Evolutionary conservation across 768 basidiomycete species (phyloP), one percentile per base, ranked within the genome.

Genomic region (Xerocomellus amylosporus): DNA sequence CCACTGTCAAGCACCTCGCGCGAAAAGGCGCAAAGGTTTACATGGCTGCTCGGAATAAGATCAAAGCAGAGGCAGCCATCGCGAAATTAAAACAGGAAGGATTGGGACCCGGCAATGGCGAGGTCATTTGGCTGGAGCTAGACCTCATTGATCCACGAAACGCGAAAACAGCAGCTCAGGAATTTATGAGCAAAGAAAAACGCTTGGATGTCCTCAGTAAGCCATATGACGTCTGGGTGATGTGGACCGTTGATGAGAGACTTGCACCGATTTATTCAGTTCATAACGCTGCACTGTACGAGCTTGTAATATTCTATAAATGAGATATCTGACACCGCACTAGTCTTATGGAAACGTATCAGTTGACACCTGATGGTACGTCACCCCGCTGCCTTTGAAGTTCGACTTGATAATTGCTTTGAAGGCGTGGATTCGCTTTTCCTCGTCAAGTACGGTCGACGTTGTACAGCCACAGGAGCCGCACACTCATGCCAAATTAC

Each of bases 1-100:
- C 73, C 0, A 84, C 79, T 0, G 75, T 82, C 19, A 73, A 75
- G 48, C 75, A 78, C 56, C 77, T 87, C 19, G 81, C 77, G 0
- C 71, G 74, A 8, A 73, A 69, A 8, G 82, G 84, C 15, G 83
- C 83, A 5, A 85, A 80, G 59, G 80, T 85, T 7, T 85, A 85
- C 58, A 74, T 86, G 56, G 80, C 76, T 0, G 78, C 81, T 8
- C 75, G 84, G 17, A 75, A 72, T 56, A 77, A 79, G 56, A 59
- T 60, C 15, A 74, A 70, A 44, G 83, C 79, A 8, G 71, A 65
- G 20, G 76, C 63, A 8, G 83, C 83, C 2, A 78, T 85, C n/a
- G 71, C 68, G 24, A 63, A 70, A 30, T 67, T 87, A 37, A 65
- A 76, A 36, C 55, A 54, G 4, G 79, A 79, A 39, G 81, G 79